Percentiles rank a stretch among this genome's conserved stretches.
phyloP scores from a whole-genome alignment of 2,329 filamentous ascomycete genomes.

The Colletotrichum sublineola region DNA sequence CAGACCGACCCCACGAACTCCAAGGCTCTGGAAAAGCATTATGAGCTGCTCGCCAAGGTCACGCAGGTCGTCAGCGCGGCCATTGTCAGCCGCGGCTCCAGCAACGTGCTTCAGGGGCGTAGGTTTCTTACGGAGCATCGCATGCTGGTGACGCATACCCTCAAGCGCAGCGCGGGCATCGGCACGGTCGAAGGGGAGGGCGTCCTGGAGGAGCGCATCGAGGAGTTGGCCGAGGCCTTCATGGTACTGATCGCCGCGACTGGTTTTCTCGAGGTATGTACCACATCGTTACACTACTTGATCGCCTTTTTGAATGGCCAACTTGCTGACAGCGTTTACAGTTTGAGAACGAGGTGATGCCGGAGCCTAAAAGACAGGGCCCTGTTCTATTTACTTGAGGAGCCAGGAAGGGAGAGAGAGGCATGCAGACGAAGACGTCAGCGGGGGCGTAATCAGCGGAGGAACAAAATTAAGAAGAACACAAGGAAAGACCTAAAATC shows the following conservation, averaged over 20 bases:
- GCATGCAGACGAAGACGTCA: slow-evolving; percentile 1
- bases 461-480: slow-evolving; percentile 7
- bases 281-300: too few species aligned
- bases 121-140: slow-evolving; percentile 87
- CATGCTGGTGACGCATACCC: slow-evolving; percentile 85
- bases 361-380: slow-evolving; percentile 51
- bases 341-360: slow-evolving; percentile 57
- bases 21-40: slow-evolving; percentile 83
- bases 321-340: slow-evolving; percentile 43
- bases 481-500: slow-evolving; percentile 1
- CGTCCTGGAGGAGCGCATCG: slow-evolving; percentile 71
- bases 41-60: slow-evolving; percentile 83
- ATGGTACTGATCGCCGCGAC: slow-evolving; percentile 86
- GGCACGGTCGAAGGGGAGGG: slow-evolving; percentile 62
- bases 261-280: slow-evolving; percentile 85
- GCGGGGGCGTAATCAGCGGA: slow-evolving; percentile 7
- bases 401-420: background rate
- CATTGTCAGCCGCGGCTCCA: slow-evolving; percentile 82
- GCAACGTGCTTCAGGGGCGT: slow-evolving; percentile 85
- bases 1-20: slow-evolving; percentile 81
- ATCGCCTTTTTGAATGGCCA: background rate
- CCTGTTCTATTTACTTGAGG: slow-evolving; percentile 57
- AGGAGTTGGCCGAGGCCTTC: slow-evolving; percentile 86
- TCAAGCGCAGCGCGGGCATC: slow-evolving; percentile 90
- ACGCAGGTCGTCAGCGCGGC: slow-evolving; percentile 86